A percentile compares a stretch with the other conserved stretches of the same genome.
Conservation (phyloP, 805 yeast species). For the Lachancea lanzarotensis region DNA sequence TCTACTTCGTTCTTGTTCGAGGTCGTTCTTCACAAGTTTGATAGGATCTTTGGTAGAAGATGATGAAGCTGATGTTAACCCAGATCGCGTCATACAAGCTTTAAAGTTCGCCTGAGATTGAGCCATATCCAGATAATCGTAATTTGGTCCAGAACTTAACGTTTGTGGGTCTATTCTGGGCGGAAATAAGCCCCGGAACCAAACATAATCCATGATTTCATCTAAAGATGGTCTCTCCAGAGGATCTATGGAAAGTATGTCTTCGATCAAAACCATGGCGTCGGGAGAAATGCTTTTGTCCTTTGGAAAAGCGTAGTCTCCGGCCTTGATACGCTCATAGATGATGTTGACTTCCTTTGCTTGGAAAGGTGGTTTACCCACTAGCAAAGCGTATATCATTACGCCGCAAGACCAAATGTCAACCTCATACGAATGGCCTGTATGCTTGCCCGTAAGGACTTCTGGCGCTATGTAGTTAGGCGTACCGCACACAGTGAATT, state of each 20-base stretch:
- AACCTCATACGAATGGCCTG: constrained; percentile 90
- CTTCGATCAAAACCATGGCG: constrained; percentile 66
- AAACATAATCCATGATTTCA: constrained; percentile 71
- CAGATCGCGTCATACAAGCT: constrained; percentile 56
- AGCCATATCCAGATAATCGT: constrained; percentile 51
- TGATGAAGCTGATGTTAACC: constrained; percentile 38
- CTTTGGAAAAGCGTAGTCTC: constrained; percentile 73
- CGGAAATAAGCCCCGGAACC: constrained; percentile 88
- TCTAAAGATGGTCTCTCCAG: constrained; percentile 71
- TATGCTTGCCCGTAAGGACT: constrained; percentile 77
- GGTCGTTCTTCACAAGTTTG: constrained; percentile 60
- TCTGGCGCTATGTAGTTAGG: constrained; percentile 99
- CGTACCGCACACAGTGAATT: constrained; percentile 95
- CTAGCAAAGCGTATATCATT: constrained; percentile 85
- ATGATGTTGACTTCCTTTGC: constrained; percentile 89
- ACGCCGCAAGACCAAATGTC: constrained; percentile 98
- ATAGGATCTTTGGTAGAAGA: constrained; percentile 51
- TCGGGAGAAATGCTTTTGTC: constrained; percentile 58
- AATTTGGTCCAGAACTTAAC: constrained; percentile 50
- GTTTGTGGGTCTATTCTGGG: constrained; percentile 46
- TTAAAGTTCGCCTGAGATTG: constrained; percentile 65
- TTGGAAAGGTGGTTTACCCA: constrained; percentile 97
- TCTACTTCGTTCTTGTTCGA: constrained; percentile 60
- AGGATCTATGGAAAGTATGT: constrained; percentile 74
- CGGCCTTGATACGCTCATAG: constrained; percentile 82